Base-by-base conservation (phyloP, 139 green algal species). In the Coccomyxa sp. region DNA sequence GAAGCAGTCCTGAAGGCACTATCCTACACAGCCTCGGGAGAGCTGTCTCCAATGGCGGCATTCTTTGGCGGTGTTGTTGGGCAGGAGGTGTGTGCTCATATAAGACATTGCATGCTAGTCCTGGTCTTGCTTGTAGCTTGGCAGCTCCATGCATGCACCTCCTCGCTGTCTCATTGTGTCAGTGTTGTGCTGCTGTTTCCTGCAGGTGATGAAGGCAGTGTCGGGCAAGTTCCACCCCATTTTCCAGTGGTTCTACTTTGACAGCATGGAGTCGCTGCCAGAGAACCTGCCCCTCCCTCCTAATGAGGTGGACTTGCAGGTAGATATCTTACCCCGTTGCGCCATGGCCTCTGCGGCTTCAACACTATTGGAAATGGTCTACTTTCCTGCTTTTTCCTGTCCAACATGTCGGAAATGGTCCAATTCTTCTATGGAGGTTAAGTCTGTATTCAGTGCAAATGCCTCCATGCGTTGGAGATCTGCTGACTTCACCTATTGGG, bases 21-120 rank as follows among this genome's bases (percentile, higher is more conserved):
- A 77, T 88, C 91, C 0, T 88, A 84, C 78, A 92, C 88, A 60
- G 87, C 92, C 17, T 75, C 51, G 51, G 93, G 87, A 0, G 87
- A 96, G 84, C 84, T 98, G 31, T 95, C 88, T 84, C 96, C 97
- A 75, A 98, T 99, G 95, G 91, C 95, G 12, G 97, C 97, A 30
- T 95, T 98, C 89, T 95, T 99, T 86, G 97, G 97, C 71, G 97
- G 96, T 68, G 89, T 99, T 59, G 95, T 99, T 59, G 96, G 96
- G 9, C 97, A 99, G 91, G 96, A 99, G 90, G 93, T 97, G 66
- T 13, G 85, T 58, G 13, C 51, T 25, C 14, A 7, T 31, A 38
- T 10, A 58, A 16, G 27, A 27, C 75, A 51, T 13, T 45, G 7
- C 25, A 79, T 51, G 25, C 25, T 32, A 79, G 9, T 31, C 4